These are phyloP conservation scores for Starmerella stellata DNA, from an alignment of 805 yeast species.

Conservation along the genomic window DNA sequence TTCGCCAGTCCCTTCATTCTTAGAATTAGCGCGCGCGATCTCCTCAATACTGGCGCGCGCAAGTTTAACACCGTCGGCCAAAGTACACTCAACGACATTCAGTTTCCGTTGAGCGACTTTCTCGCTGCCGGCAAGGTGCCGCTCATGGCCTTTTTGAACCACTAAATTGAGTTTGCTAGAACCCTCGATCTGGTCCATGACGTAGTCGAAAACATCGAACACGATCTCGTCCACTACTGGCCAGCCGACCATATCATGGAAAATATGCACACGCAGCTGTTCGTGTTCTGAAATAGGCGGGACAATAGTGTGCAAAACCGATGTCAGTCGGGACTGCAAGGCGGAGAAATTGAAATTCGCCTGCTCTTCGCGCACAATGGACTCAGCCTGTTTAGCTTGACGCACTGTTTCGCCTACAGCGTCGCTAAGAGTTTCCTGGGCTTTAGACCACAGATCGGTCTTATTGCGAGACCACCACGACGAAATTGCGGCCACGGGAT, in stretches of 20 bases:
- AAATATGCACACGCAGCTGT: slow-evolving; percentile 28
- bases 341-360: slow-evolving; percentile 14
- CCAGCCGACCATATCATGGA: slow-evolving; percentile 31
- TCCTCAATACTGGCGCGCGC: slow-evolving; percentile 74
- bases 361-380: slow-evolving; percentile 23
- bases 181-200: slow-evolving; percentile 55
- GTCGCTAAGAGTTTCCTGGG: slow-evolving; percentile 12
- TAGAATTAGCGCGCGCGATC: slow-evolving; percentile 17
- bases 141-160: slow-evolving; percentile 31
- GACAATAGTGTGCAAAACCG: slow-evolving; percentile 28
- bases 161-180: slow-evolving; percentile 39
- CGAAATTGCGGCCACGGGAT: slow-evolving; percentile 21
- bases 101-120: slow-evolving; percentile 30
- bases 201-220: slow-evolving; percentile 34
- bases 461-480: slow-evolving; percentile 25
- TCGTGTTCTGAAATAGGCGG: slow-evolving; percentile 30
- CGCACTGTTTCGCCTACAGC: slow-evolving; percentile 21
- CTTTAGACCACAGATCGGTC: slow-evolving; percentile 27
- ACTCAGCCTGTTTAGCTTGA: slow-evolving; percentile 25
- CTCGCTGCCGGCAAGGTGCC: slow-evolving; percentile 21
- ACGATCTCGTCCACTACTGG: slow-evolving; percentile 33
- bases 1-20: slow-evolving; percentile 12
- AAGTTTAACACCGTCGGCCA: slow-evolving; percentile 71
- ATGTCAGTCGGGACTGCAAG: slow-evolving; percentile 22
- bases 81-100: slow-evolving; percentile 56